Evolutionary conservation across 1,284 basidiomycete genomes (phyloP), one percentile per base, ranked within the genome.

Genomic region (Sporisorium graminicola): DNA sequence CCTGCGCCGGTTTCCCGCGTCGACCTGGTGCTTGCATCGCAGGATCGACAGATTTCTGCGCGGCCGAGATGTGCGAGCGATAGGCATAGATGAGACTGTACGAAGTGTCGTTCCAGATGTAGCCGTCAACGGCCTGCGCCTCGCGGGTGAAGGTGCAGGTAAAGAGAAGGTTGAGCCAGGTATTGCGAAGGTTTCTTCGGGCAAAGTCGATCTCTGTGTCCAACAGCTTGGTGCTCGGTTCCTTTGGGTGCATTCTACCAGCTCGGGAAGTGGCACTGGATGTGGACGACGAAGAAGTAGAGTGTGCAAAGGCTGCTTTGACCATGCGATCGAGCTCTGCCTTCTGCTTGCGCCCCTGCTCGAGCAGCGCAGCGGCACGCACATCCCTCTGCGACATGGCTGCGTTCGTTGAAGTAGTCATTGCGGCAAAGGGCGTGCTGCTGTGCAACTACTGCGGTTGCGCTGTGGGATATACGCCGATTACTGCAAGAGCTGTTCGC

Each of bases 51-150:
- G 64, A 49, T 46, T 80, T 80, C 50, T 84, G 77, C n/a, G 79
- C 59, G 24, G 59, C 37, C n/a, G 68, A 52, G 24, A 85, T 69
- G 31, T 67, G 64, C 26, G 56, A 59, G 18, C 83, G 79, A 51
- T 82, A 80, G 29, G 76, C 50, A 9, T 71, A 54, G 46, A 84
- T 79, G 53, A 81, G 53, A 47, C 44, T 65, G 73, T 85, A 82
- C 24, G 82, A 81, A 9, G 84, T 85, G 40, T 85, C 82, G 24
- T 61, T 69, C 84, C 84, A 85, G 7, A 84, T 58, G 55, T 68
- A 49, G 22, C 56, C 58, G 22, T 84, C 82, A 20, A 78, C 73
- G 10, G 77, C 53, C 53, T 80, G 78, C 1, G 81, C 77, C 27
- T 66, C 63, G 27, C 75, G 73, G 16, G 73, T 78, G 47, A 81